These are phyloP conservation scores for Arabis hirsuta DNA, from an alignment of 345 rosid species.

Conservation along the genomic window DNA sequence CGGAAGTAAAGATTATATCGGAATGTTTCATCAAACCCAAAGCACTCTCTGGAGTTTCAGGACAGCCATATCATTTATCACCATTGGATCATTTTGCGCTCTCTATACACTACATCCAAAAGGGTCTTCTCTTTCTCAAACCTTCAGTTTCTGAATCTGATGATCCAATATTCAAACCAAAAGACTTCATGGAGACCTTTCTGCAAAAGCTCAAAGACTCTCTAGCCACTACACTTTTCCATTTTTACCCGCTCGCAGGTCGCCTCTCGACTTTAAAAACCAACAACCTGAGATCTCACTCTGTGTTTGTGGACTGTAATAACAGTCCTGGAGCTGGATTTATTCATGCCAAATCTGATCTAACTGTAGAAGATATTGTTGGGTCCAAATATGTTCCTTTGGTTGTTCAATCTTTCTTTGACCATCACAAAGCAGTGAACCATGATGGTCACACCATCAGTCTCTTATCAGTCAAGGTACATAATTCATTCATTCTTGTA, in stretches of 20 bases:
- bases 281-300: conserved; percentile 43
- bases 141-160: conserved; percentile 33
- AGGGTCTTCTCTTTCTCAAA: conserved; percentile 63
- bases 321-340: conserved; percentile 77
- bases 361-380: conserved; percentile 52
- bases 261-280: conserved; percentile 48
- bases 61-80: conserved; percentile 50
- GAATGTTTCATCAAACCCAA: conserved; percentile 62
- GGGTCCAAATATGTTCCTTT: conserved; percentile 57
- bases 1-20: conserved; percentile 44
- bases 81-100: conserved; percentile 66
- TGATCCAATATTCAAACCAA: background rate
- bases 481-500: background rate
- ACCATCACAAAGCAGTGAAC: conserved; percentile 60
- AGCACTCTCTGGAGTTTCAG: conserved; percentile 35
- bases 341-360: conserved; percentile 53
- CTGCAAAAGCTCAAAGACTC: conserved; percentile 57
- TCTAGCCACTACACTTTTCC: conserved; percentile 59
- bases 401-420: conserved; percentile 69
- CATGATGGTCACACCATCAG: conserved; percentile 65
- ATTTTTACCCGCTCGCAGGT: conserved; percentile 75
- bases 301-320: conserved; percentile 57
- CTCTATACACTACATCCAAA: conserved; percentile 62
- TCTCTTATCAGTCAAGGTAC: conserved; percentile 60
- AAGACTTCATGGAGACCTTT: conserved; percentile 45